Percentiles rank a stretch among this genome's conserved stretches.
These are phyloP conservation scores for Chloris gayana DNA, from an alignment of 176 grass and related monocot species.

Conservation along the genomic window DNA sequence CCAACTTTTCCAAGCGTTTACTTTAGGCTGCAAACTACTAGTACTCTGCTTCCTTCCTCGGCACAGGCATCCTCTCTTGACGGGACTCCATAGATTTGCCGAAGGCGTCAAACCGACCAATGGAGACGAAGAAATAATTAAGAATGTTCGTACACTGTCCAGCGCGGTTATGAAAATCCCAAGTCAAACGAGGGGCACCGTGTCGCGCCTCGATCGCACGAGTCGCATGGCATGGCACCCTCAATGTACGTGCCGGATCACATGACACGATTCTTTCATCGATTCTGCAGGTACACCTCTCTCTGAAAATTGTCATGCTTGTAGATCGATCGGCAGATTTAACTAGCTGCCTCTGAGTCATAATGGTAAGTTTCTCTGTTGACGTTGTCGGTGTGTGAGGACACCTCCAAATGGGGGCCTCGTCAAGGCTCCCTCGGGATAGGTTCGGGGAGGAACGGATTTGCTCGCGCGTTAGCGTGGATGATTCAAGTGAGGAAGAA, in stretches of 20 bases:
- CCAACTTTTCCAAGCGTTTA: conserved; percentile 21
- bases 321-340: conserved; percentile 18
- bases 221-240: neutral
- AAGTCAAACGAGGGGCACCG: conserved; percentile 43
- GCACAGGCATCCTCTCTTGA: neutral
- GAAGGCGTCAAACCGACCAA: conserved; percentile 5
- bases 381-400: too few relatives aligned
- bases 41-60: neutral
- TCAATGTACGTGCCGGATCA: conserved; percentile 33
- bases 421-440: too few relatives aligned
- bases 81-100: conserved; percentile 34
- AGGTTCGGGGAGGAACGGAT: too few relatives aligned
- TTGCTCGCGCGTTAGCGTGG: too few relatives aligned
- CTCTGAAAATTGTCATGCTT: neutral
- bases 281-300: neutral
- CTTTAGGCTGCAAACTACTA: neutral
- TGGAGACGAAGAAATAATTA: neutral
- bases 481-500: too few relatives aligned
- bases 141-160: conserved; percentile 3
- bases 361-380: neutral
- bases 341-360: neutral
- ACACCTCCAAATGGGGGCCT: too few relatives aligned
- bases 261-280: conserved; percentile 49
- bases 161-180: conserved; percentile 24
- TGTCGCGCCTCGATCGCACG: neutral